A percentile compares a stretch with the other conserved stretches of the same genome.
These are phyloP conservation scores for Paramecium tetraurelia DNA, from an alignment of 73 alveolate species.

Conservation along the genomic window DNA sequence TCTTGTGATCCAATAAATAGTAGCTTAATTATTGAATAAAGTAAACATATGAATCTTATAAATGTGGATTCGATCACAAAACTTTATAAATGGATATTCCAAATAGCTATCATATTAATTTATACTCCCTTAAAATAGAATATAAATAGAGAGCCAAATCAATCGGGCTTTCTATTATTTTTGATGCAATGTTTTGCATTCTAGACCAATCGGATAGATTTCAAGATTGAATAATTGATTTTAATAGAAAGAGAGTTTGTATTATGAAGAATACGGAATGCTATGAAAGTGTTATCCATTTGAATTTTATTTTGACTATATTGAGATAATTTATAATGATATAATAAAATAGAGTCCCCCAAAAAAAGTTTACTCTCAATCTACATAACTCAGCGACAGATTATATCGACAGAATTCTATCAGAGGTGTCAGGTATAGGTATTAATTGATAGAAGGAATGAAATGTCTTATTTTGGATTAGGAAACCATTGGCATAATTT, in stretches of 20 bases:
- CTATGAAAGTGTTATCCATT: background rate
- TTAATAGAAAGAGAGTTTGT: background rate
- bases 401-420: slow-evolving; percentile 33
- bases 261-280: background rate
- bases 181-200: too few relatives aligned
- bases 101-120: too few relatives aligned
- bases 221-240: too few relatives aligned
- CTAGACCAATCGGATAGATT: too few relatives aligned
- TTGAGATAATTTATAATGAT: background rate
- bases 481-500: slow-evolving; percentile 52
- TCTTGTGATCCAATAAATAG: too few relatives aligned
- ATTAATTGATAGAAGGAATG: background rate
- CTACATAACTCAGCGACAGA: background rate
- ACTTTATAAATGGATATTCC: too few relatives aligned
- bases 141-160: too few relatives aligned
- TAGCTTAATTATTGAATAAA: too few relatives aligned
- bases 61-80: too few relatives aligned
- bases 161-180: too few relatives aligned
- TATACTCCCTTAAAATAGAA: too few relatives aligned
- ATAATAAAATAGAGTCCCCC: background rate
- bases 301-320: background rate
- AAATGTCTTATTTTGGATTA: slow-evolving; percentile 56
- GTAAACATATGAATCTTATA: too few relatives aligned
- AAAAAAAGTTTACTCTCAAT: background rate
- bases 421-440: slow-evolving; percentile 34